phyloP scores from a whole-genome alignment of 2,329 filamentous ascomycete genomes.

The Reticulascus tulasneorum region DNA sequence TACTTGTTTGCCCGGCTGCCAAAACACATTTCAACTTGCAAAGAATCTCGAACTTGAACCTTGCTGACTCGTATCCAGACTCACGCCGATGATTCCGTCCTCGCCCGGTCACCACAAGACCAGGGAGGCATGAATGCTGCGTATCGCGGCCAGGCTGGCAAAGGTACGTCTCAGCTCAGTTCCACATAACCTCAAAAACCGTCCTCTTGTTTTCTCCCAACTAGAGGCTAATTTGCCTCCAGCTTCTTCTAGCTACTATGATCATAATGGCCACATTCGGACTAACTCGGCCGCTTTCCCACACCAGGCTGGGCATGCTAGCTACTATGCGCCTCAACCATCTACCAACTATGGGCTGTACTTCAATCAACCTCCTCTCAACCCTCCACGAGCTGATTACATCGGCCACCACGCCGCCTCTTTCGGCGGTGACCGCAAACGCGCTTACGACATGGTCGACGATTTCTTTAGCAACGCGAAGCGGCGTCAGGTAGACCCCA shows the following conservation, averaged over 20 bases:
- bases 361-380: slow-evolving; percentile 64
- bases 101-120: slow-evolving; percentile 50
- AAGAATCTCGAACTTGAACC: not conserved
- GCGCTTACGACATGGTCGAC: slow-evolving; percentile 81
- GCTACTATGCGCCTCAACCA: slow-evolving; percentile 56
- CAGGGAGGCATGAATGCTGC: slow-evolving; percentile 44
- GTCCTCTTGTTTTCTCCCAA: slow-evolving; percentile 23
- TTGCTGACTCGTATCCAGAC: slow-evolving; percentile 48
- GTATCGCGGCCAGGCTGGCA: slow-evolving; percentile 50
- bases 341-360: slow-evolving; percentile 68
- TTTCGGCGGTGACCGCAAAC: slow-evolving; percentile 59
- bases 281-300: slow-evolving; percentile 51
- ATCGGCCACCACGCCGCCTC: slow-evolving; percentile 54
- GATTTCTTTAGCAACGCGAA: slow-evolving; percentile 94
- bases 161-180: slow-evolving; percentile 40
- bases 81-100: slow-evolving; percentile 89
- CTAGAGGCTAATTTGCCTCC: slow-evolving; percentile 38
- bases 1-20: too few species aligned
- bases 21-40: not conserved
- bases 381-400: slow-evolving; percentile 51
- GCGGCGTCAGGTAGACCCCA: slow-evolving; percentile 83
- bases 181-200: slow-evolving; percentile 9
- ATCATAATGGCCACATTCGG: slow-evolving; percentile 62
- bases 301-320: slow-evolving; percentile 51
- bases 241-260: slow-evolving; percentile 59